Base-by-base conservation (phyloP, 768 basidiomycete species). In the Mrakia gelida region DNA sequence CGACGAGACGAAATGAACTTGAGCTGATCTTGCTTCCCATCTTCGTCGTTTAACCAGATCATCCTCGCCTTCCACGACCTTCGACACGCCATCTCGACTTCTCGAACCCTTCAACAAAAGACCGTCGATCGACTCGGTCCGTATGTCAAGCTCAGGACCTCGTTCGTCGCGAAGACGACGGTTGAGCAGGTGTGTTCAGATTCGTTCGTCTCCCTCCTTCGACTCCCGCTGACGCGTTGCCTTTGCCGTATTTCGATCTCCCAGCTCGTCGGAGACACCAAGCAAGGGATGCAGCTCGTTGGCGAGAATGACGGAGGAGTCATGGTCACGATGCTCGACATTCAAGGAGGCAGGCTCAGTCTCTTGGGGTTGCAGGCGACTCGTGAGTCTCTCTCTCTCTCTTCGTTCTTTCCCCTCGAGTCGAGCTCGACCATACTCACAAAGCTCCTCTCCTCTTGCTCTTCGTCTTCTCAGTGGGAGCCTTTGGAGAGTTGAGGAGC, bases 21-120 rank as follows among this genome's bases (percentile, higher is more conserved):
- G 23, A 26, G 23, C 23, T 34, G 38, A 32, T 15, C 34, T 41
- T 32, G 10, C 15, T 3, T 68, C 9, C 10, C 10, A 6, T 1
- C n/a, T 43, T n/a, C 43, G 3, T 28, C 43, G 3, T 18, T 28
- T 30, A 3, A 11, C 6, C 72, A 73, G 72, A 61, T 73, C 52
- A 73, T 73, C 72, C 49, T 73, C 72, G 72, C 72, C 34, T 73
- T 73, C 56, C 56, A 73, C 52, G 72, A 73, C 72, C 30, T 73
- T 7, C 52, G 72, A 73, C 54, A 73, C 34, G 72, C 72, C 7
- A 61, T 73, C 54, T 38, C 54, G 13, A 73, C 72, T 13, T 54
- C 23, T 54, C 52, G 72, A 38, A 59, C 72, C 15, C 72, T 73
- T 59, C 72, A 73, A 32, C 28, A 26, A 23, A 73, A 59, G 56